phyloP scores from a whole-genome alignment of 169 alveolate genomes.

The Plasmodium inui region DNA sequence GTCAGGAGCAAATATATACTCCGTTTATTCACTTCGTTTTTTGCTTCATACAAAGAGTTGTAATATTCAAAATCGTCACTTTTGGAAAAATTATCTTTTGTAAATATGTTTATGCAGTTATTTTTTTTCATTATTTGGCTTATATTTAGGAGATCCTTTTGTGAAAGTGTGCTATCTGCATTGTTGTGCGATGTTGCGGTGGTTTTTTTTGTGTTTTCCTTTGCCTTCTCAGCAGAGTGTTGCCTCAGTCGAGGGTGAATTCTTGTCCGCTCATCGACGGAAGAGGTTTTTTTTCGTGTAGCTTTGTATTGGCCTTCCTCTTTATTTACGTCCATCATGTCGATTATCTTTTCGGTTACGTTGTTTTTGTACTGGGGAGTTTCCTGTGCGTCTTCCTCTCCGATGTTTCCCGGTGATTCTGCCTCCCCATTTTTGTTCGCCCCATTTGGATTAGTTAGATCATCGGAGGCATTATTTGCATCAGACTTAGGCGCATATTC shows the following conservation, averaged over 20 bases:
- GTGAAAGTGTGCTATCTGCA: not conserved
- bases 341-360: not conserved
- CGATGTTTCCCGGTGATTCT: not conserved
- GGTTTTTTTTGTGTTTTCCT: not conserved
- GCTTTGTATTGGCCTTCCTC: not conserved
- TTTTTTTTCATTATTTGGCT: slow-evolving; percentile 65
- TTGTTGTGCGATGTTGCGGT: not conserved
- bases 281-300: not conserved
- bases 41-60: slow-evolving; percentile 21
- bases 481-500: not conserved
- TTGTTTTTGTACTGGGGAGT: not conserved
- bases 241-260: not conserved
- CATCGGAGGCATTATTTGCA: not conserved
- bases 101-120: slow-evolving; percentile 53
- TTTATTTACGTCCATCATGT: not conserved
- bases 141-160: slow-evolving; percentile 35
- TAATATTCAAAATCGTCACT: slow-evolving; percentile 49
- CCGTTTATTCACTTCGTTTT: slow-evolving; percentile 31
- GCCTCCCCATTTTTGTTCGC: not conserved
- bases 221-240: slow-evolving; percentile 6
- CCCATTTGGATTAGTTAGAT: not conserved
- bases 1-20: slow-evolving; percentile 17
- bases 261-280: not conserved
- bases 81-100: slow-evolving; percentile 43
- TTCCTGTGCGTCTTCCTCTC: not conserved